phyloP scores from a whole-genome alignment of 2,329 filamentous ascomycete genomes.

The Colletotrichum tabaci region DNA sequence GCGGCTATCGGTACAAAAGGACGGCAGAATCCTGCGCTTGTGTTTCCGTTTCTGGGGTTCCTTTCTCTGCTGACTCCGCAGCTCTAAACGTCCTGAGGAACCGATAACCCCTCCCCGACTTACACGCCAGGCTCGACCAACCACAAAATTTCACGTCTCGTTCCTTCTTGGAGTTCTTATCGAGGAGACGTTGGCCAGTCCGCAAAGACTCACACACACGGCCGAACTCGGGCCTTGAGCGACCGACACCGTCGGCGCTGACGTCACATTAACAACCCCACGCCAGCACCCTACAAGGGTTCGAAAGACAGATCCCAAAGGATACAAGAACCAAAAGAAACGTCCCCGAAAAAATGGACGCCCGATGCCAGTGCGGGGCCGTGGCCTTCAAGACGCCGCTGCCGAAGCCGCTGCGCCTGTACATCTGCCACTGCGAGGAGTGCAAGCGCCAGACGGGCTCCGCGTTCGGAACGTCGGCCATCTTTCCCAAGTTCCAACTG shows the following conservation, averaged over 20 bases:
- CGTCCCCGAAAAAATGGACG: conserved; percentile 65
- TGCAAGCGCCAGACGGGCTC: conserved; percentile 77
- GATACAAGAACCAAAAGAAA: neutral
- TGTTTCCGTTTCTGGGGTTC: conserved; percentile 1
- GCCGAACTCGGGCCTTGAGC: neutral
- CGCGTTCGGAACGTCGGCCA: conserved; percentile 78
- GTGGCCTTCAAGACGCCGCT: conserved; percentile 75
- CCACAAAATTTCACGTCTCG: neutral
- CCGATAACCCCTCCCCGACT: neutral
- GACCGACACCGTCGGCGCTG: neutral
- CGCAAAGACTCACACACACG: neutral
- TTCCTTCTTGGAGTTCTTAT: neutral
- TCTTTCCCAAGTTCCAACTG: conserved; percentile 77
- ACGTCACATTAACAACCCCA: neutral
- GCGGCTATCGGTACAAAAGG: conserved; percentile 32
- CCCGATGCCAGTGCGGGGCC: conserved; percentile 75
- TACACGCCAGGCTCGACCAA: neutral
- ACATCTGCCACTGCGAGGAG: conserved; percentile 79
- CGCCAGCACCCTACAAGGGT: neutral
- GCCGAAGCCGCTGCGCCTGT: conserved; percentile 73
- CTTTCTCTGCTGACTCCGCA: conserved; percentile 27
- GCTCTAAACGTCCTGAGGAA: neutral
- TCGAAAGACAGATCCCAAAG: neutral
- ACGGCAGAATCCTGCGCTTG: conserved; percentile 30
- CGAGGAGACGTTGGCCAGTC: neutral